Evolutionary conservation across 106 monocot species (phyloP).

Genomic region (Alisma plantagoaquatica): DNA sequence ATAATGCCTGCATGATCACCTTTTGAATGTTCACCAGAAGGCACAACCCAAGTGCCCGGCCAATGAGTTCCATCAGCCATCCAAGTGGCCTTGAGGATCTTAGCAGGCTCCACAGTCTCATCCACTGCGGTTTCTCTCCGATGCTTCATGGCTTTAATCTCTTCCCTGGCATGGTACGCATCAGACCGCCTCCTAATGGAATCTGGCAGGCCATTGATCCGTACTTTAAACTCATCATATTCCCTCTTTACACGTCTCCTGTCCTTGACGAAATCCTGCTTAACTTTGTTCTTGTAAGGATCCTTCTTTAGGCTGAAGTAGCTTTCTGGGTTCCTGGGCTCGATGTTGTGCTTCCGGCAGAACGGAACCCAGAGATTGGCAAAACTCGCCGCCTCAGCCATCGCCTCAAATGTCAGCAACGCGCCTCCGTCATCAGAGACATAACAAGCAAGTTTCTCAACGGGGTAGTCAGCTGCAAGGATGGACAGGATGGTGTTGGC

Average conservation of each 20-base stretch:
- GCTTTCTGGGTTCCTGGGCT: slow-evolving; percentile 85
- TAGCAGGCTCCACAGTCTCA: slow-evolving; percentile 39
- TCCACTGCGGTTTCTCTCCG: slow-evolving; percentile 47
- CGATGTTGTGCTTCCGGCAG: slow-evolving; percentile 77
- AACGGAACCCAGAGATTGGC: slow-evolving; percentile 79
- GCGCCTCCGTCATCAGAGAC: slow-evolving; percentile 90
- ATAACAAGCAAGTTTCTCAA: slow-evolving; percentile 91
- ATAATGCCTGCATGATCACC: slow-evolving; percentile 81
- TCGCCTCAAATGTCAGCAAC: slow-evolving; percentile 85
- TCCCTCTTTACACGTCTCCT: slow-evolving; percentile 75
- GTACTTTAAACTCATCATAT: slow-evolving; percentile 91
- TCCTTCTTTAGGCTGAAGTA: slow-evolving; percentile 70
- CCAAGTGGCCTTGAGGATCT: slow-evolving; percentile 87
- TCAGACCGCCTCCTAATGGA: slow-evolving; percentile 73
- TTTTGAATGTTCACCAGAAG: slow-evolving; percentile 41
- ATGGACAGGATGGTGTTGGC: slow-evolving; percentile 91
- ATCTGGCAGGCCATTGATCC: slow-evolving; percentile 76
- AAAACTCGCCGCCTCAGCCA: slow-evolving; percentile 88
- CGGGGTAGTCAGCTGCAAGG: slow-evolving; percentile 80
- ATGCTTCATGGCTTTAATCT: slow-evolving; percentile 65
- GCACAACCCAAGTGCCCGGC: slow-evolving; percentile 67
- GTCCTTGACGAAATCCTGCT: slow-evolving; percentile 71
- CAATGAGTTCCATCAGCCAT: slow-evolving; percentile 95
- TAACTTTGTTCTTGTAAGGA: slow-evolving; percentile 78
- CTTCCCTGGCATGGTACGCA: slow-evolving; percentile 78